Evolutionary conservation across 345 rosid species (phyloP).

Genomic region (Cardamine chenopodiifolia): DNA sequence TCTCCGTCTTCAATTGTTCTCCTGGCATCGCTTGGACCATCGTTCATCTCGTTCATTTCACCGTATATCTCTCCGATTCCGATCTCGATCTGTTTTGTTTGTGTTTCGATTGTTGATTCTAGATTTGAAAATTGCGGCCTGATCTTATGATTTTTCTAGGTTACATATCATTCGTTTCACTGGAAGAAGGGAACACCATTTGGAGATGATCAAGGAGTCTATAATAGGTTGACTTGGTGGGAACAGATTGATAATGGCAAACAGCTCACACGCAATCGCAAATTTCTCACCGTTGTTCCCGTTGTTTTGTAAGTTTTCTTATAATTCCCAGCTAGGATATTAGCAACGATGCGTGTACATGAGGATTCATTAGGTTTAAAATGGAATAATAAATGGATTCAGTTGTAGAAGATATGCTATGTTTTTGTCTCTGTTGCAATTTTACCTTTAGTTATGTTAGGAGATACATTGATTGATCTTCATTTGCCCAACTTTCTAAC

Average conservation of each 20-base stretch:
- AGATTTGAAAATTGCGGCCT: not conserved
- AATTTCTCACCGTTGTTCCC: constrained; percentile 78
- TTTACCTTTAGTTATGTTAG: not conserved
- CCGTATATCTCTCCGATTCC: constrained; percentile 33
- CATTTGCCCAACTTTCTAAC: not conserved
- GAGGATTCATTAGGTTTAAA: not conserved
- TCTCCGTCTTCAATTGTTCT: constrained; percentile 66
- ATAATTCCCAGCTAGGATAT: not conserved
- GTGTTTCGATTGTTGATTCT: not conserved
- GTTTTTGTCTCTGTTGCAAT: not conserved
- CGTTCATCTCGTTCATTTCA: constrained; percentile 72
- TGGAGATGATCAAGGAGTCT: constrained; percentile 77
- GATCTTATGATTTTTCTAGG: constrained; percentile 36
- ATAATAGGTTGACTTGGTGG: constrained; percentile 77
- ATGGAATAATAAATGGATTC: not conserved
- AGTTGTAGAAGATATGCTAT: not conserved
- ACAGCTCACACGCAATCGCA: constrained; percentile 80
- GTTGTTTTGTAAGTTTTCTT: constrained; percentile 67
- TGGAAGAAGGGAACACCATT: constrained; percentile 88
- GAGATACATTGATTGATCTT: not conserved
- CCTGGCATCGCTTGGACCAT: constrained; percentile 89
- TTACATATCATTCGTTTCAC: constrained; percentile 76
- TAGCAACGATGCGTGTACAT: not conserved
- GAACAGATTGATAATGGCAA: constrained; percentile 84
- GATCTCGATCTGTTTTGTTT: not conserved